Evolutionary conservation across 2,329 filamentous ascomycete species (phyloP).

Genomic region (Colletotrichum melonis): DNA sequence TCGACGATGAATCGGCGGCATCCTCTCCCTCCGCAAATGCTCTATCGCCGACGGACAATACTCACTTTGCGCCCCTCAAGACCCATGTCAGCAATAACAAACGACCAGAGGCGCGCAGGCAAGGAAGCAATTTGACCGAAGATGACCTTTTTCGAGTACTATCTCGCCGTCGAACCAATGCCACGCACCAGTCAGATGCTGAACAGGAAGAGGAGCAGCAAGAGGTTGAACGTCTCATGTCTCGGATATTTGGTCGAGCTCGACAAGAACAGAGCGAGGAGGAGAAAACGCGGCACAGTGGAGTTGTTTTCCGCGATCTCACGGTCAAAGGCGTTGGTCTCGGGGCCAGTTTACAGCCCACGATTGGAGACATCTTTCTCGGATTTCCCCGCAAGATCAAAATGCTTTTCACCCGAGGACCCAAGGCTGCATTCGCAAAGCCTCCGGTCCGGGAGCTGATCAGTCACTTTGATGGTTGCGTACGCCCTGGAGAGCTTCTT

Average conservation of each 20-base stretch:
- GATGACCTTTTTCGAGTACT: conserved; percentile 63
- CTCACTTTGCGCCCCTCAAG: conserved; percentile 44
- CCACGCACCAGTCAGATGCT: conserved; percentile 48
- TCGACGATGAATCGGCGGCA: not conserved
- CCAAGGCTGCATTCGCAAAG: conserved; percentile 49
- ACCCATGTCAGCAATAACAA: conserved; percentile 35
- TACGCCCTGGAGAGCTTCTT: conserved; percentile 67
- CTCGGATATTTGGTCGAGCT: conserved; percentile 75
- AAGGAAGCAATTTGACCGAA: conserved; percentile 51
- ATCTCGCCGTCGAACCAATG: conserved; percentile 59
- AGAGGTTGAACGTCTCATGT: conserved; percentile 73
- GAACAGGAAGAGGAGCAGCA: conserved; percentile 51
- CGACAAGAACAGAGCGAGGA: conserved; percentile 75
- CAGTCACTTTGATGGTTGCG: conserved; percentile 65
- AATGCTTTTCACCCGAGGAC: conserved; percentile 41
- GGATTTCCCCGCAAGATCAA: conserved; percentile 42
- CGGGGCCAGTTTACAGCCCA: conserved; percentile 65
- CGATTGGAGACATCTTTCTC: conserved; percentile 51
- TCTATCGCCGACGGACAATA: conserved; percentile 1
- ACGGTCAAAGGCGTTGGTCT: conserved; percentile 78
- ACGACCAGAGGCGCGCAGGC: conserved; percentile 39
- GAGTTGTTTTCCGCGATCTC: conserved; percentile 76
- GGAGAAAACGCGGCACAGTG: conserved; percentile 75
- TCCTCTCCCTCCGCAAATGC: conserved; percentile 14
- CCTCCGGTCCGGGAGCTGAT: conserved; percentile 51